Conservation (phyloP, 768 basidiomycete genomes). For the Daedalea quercina region DNA sequence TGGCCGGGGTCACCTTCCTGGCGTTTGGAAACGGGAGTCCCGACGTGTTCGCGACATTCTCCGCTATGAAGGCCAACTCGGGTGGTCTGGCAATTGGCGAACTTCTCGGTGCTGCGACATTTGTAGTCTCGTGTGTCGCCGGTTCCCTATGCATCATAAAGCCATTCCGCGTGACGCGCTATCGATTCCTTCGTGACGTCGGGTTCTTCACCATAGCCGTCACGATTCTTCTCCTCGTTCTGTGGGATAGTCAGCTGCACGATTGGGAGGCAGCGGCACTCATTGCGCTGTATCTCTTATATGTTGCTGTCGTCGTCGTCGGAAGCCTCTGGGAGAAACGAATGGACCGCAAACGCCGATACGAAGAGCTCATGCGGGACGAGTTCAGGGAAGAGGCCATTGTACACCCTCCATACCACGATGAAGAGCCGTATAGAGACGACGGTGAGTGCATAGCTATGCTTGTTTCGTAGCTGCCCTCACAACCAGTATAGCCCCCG, state of each 20-base stretch:
- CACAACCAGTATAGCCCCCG: constrained; percentile 6
- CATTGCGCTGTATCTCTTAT: constrained; percentile 66
- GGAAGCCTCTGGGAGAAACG: constrained; percentile 73
- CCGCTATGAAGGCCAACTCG: constrained; percentile 79
- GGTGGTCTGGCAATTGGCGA: constrained; percentile 93
- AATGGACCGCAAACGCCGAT: constrained; percentile 36
- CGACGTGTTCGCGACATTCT: constrained; percentile 93
- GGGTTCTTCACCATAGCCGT: constrained; percentile 91
- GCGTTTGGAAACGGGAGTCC: constrained; percentile 98
- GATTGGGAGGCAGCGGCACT: constrained; percentile 69
- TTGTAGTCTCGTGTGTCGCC: constrained; percentile 94
- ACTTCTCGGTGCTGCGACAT: constrained; percentile 89
- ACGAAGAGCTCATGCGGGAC: constrained; percentile 47
- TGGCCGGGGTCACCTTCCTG: constrained; percentile 94
- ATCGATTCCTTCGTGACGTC: constrained; percentile 88
- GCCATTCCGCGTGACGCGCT: constrained; percentile 78
- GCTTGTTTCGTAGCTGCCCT: not conserved
- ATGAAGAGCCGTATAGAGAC: constrained; percentile 52
- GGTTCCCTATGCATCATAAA: constrained; percentile 98
- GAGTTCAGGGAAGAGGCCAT: constrained; percentile 50
- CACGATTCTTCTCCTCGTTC: constrained; percentile 61
- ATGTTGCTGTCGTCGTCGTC: constrained; percentile 70
- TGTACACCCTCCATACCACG: constrained; percentile 27
- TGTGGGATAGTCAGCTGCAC: constrained; percentile 69
- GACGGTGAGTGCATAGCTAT: constrained; percentile 38